Evolutionary conservation across 2,329 filamentous ascomycete species (phyloP), one percentile per base, ranked within the genome.

Genomic region (Chaetomiaceae sp.): DNA sequence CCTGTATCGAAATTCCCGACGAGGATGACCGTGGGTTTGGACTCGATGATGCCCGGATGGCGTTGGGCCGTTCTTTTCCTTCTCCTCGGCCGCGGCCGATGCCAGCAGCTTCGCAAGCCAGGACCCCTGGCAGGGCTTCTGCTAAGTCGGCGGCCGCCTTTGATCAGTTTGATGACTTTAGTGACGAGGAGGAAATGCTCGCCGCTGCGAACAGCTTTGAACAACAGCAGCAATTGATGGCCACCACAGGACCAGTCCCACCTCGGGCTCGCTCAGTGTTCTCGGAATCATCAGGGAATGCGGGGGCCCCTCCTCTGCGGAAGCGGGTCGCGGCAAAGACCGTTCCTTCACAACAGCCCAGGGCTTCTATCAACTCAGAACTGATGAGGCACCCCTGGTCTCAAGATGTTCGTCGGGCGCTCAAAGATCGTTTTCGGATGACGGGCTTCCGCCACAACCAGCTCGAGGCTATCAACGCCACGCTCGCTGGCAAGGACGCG

Each of bases 401-500:
- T 14, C 75, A 79, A 38, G 91, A 97, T 60, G 87, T 99, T 20
- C 86, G 85, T 58, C 77, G 74, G 48, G 87, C 83, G n/a, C 72
- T 99, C 57, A 89, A 86, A 62, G 84, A 92, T 60, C 79, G 83
- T 3, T 99, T 99, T 63, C 81, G 85, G 56, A 84, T 99, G 66
- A 82, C 81, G 48, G 89, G 89, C 0, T 99, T 99, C 64, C 83
- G 95, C 25, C 82, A 85, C 48, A 93, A 96, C 64, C 93, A 99
- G 65, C 76, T 97, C 2, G 89, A 97, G 68, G 91, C 93, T 13
- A 96, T 99, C 67, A 97, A 99, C 67, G 86, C 91, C 1, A 97
- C 93, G 0, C 73, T 99, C 40, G 76, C 74, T 25, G 93, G 92
- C 3, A 84, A 92, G 57, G 92, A 99, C 68, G 86, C 87, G 0